These are phyloP conservation scores for Favolaschia claudopus DNA, from an alignment of 768 basidiomycete genomes.

Conservation along the genomic window DNA sequence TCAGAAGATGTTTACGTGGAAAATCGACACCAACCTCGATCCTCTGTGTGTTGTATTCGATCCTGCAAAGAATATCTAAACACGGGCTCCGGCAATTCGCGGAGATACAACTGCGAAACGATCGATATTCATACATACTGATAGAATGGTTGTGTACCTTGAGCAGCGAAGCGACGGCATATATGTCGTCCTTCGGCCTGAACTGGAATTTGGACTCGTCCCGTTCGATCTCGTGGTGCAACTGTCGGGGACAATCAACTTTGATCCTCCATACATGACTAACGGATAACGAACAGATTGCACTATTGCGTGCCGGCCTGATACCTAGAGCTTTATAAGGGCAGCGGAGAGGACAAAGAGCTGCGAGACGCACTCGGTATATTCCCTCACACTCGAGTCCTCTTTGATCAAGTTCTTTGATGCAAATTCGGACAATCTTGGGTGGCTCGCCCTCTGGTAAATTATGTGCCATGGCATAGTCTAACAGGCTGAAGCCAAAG, in stretches of 20 bases:
- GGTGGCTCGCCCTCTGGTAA: conserved; percentile 79
- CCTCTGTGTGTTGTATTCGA: conserved; percentile 81
- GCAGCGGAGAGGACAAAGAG: neutral
- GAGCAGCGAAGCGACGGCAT: conserved; percentile 82
- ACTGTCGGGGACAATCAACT: conserved; percentile 45
- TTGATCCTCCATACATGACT: neutral
- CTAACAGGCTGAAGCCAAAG: conserved; percentile 87
- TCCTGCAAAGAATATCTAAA: conserved; percentile 85
- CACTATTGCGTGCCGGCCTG: conserved; percentile 84
- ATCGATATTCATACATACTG: neutral
- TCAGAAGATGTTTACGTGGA: neutral
- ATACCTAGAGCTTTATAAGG: conserved; percentile 57
- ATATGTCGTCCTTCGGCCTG: conserved; percentile 80
- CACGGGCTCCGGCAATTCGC: conserved; percentile 89
- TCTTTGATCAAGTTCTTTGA: conserved; percentile 81
- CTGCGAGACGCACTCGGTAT: conserved; percentile 67
- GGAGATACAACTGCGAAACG: conserved; percentile 68
- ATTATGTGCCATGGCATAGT: conserved; percentile 86
- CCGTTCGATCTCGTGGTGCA: conserved; percentile 87
- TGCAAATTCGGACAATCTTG: conserved; percentile 81
- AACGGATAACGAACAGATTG: conserved; percentile 64
- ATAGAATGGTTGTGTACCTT: conserved; percentile 66
- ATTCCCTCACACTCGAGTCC: conserved; percentile 84
- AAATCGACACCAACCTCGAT: conserved; percentile 59
- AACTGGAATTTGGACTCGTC: conserved; percentile 82